Conservation (phyloP, 805 yeast genomes). For the Soucietia sequanensis region DNA sequence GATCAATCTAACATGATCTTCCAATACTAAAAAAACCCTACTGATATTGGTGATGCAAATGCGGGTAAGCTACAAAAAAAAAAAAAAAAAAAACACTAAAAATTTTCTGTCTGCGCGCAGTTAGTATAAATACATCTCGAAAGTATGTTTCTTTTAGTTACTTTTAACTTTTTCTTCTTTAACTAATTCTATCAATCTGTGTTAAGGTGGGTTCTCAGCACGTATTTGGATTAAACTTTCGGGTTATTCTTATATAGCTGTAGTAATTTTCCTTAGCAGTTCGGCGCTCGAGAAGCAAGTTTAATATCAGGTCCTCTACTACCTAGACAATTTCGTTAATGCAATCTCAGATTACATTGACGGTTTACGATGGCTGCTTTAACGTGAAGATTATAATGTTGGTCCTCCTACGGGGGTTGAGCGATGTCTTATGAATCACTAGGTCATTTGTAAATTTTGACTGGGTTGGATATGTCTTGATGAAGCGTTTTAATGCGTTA, state of each 20-base stretch:
- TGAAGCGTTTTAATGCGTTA: no score
- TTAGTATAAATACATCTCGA: constrained; percentile 1
- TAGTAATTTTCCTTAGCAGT: constrained; percentile 46
- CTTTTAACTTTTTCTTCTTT: constrained; percentile 14
- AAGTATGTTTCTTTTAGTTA: neutral
- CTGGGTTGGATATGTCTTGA: constrained; percentile 7
- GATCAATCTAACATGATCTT: no score
- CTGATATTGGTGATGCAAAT: constrained; percentile 6
- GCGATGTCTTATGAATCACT: constrained; percentile 40
- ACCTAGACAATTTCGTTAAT: no score
- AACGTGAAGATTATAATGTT: constrained; percentile 18
- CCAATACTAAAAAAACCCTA: no score
- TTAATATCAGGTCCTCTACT: constrained; percentile 15
- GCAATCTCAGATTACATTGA: neutral
- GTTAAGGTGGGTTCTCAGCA: constrained; percentile 47
- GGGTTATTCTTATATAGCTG: constrained; percentile 29
- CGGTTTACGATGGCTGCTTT: constrained; percentile 14
- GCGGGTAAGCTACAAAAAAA: constrained; percentile 1
- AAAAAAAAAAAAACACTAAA: no score
- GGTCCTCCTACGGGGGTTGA: constrained; percentile 54
- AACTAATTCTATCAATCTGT: constrained; percentile 48
- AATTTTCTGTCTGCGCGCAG: neutral
- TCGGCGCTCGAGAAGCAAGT: constrained; percentile 78
- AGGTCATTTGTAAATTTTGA: no score
- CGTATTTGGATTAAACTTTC: constrained; percentile 23